Evolutionary conservation across 768 basidiomycete species (phyloP).

Genomic region (Kwoniella sp.): DNA sequence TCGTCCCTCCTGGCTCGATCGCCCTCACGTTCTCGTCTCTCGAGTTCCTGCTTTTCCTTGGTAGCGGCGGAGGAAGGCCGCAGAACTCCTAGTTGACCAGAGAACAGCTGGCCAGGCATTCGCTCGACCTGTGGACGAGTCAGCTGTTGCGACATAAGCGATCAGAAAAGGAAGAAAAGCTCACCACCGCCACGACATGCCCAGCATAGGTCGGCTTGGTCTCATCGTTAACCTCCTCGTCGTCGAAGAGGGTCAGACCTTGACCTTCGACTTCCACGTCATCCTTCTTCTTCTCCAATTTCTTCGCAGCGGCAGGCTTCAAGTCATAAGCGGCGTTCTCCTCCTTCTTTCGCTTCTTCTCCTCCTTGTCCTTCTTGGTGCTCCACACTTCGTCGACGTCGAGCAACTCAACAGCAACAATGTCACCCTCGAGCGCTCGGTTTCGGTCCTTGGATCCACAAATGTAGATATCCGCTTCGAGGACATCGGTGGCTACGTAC

Average conservation of each 20-base stretch:
- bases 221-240: conserved; percentile 99
- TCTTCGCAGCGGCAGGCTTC: conserved; percentile 65
- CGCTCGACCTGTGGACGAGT: conserved; percentile 68
- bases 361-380: conserved; percentile 99
- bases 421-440: conserved; percentile 95
- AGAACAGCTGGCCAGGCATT: conserved; percentile 98
- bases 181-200: conserved; percentile 91
- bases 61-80: conserved; percentile 96
- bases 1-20: conserved; percentile 65
- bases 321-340: conserved; percentile 94
- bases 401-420: conserved; percentile 91
- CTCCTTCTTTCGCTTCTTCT: conserved; percentile 99
- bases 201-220: conserved; percentile 98
- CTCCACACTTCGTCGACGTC: conserved; percentile 94
- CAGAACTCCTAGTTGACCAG: conserved; percentile 90
- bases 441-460: conserved; percentile 99
- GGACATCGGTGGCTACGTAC: conserved; percentile 95
- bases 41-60: conserved; percentile 98
- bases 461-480: conserved; percentile 98
- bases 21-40: conserved; percentile 94
- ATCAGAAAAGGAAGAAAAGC: conserved; percentile 5
- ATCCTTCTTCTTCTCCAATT: conserved; percentile 97
- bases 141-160: not conserved
- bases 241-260: conserved; percentile 92
- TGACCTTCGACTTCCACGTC: conserved; percentile 99